Evolutionary conservation across 352 stramenopile species (phyloP), one percentile per base, ranked within the genome.

Genomic region (Halophytophthora polymorphica): DNA sequence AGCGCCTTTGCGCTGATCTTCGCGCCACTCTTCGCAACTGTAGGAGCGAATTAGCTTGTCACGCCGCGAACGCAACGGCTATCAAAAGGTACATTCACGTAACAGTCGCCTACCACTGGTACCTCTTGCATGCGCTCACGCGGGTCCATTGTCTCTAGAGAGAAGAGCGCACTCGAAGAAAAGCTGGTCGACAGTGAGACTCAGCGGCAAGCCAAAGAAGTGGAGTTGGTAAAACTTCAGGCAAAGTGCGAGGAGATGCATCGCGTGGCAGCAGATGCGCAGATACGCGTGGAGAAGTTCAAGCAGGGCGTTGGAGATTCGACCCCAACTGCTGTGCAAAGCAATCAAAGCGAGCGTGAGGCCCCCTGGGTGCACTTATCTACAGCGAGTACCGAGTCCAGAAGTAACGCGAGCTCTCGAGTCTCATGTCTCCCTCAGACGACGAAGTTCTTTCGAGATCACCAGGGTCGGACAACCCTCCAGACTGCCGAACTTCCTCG

Each of bases 161-260:
- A 86, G 25, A 83, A 82, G 29, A 67, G 59, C 23, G 62, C 60
- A n/a, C 22, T 72, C 0, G 71, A 88, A 56, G 71, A 84, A 37
- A 68, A 69, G 11, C 49, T 88, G 13, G 58, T 56, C 0, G 42
- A 50, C 5, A 61, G 45, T 15, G 64, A 83, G 47, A 83, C 58
- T 15, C 66, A 76, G 7, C 52, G 69, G 0, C 55, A 64, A 23
- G 56, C 57, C 1, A 72, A 71, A 51, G 77, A 84, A 17, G 34
- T 71, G 31, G 64, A 66, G 2, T 33, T 79, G 1, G 28, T 39
- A 4, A 71, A 69, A 23, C 56, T 78, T 6, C 64, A 71, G 45
- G 31, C 38, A 6, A 41, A 58, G 4, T 72, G 71, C 15, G 55
- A 71, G 6, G 59, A 75, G 25, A 80, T 84, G 71, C 50, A 64